Conservation (phyloP, 768 basidiomycete species). For the Pleurotus ostreatus region DNA sequence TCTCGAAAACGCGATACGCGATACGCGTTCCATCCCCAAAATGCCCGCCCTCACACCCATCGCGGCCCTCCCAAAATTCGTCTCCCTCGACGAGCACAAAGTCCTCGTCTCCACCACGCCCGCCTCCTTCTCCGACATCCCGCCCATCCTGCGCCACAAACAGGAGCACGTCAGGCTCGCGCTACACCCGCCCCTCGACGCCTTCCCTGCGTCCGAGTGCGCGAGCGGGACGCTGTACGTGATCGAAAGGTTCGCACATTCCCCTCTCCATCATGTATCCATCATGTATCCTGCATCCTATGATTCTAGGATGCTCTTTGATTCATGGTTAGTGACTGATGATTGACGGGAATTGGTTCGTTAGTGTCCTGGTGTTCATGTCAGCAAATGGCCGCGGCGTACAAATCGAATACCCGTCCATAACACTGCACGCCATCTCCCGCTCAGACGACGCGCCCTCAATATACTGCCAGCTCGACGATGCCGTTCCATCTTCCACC, state of each 20-base stretch:
- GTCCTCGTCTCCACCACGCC: conserved; percentile 76
- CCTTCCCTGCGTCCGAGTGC: conserved; percentile 48
- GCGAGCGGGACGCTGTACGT: conserved; percentile 73
- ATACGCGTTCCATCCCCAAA: not conserved
- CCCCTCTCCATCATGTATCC: not conserved
- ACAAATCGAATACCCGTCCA: conserved; percentile 81
- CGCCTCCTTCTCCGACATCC: conserved; percentile 78
- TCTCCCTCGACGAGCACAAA: conserved; percentile 61
- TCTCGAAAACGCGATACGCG: not conserved
- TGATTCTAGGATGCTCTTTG: no score
- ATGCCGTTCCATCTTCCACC: conserved; percentile 21
- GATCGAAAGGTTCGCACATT: conserved; percentile 67
- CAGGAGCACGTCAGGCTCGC: conserved; percentile 66
- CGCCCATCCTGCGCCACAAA: conserved; percentile 72
- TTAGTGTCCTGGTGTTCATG: conserved; percentile 75
- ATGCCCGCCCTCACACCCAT: conserved; percentile 40
- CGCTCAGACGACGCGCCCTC: conserved; percentile 62
- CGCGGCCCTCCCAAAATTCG: conserved; percentile 30
- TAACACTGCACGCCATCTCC: conserved; percentile 92
- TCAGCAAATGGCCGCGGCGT: conserved; percentile 69
- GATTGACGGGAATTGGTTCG: not conserved
- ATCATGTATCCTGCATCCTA: no score
- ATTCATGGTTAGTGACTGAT: not conserved
- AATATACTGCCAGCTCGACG: conserved; percentile 94
- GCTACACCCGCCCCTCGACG: conserved; percentile 66